Evolutionary conservation across 768 basidiomycete genomes (phyloP), one percentile per base, ranked within the genome.

Genomic region (Stropharia rugosoannulata): DNA sequence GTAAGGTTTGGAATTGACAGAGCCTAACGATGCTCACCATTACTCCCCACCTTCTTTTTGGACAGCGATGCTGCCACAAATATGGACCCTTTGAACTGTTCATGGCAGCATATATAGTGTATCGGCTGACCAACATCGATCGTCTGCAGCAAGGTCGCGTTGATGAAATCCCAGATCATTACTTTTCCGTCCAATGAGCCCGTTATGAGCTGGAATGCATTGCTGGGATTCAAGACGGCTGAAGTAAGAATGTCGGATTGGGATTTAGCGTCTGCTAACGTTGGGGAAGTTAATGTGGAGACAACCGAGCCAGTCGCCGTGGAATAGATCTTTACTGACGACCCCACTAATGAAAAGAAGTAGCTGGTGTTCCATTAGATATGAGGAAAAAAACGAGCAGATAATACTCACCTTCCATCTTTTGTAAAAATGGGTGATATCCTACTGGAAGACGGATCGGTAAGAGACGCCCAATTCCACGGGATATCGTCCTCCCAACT

Each of bases 151-250:
- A 97, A 73, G 7, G 79, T 75, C 5, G 87, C 94, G 56, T 97
- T 95, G 37, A 95, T 73, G 69, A 90, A 95, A 72, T 98, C 94
- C 97, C 97, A 99, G 22, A 97, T 73, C 67, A 90, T 83, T 59
- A 98, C 71, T 36, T 79, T 80, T n/a, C 95, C 96, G 62, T 94
- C 89, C 56, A 86, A 64, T 7, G 92, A 91, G 46, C 85, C 87
- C 10, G 93, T 93, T 60, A 98, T 84, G 59, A 99, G 72, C 69
- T 98, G 97, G 60, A 93, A 90, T 22, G 85, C 78, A 71, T 97
- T 98, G 59, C 86, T 80, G 12, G 97, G 94, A 67, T 85, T 89
- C 53, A 98, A 72, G 39, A 86, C 73, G 39, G 87, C 82, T 39
- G 86, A 82, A 10, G 94, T 93, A 60, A 98, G 82, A 19, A 76